Percentiles rank a stretch among this genome's conserved stretches.
Evolutionary conservation across 306 rosid species (phyloP).

Genomic region (Dryas alaskensis): DNA sequence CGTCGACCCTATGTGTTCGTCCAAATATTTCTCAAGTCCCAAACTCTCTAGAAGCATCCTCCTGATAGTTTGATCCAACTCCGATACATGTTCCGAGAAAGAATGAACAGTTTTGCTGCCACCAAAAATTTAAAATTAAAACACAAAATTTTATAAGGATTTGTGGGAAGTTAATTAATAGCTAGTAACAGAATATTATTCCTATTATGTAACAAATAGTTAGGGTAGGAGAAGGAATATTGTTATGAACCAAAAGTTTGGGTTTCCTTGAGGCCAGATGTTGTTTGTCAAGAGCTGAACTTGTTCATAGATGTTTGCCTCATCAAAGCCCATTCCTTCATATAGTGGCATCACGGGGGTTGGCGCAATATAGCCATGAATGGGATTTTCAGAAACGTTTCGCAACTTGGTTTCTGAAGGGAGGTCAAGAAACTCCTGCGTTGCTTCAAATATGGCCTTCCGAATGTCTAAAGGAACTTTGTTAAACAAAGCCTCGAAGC

Average conservation of each 20-base stretch:
- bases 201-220: too few species aligned
- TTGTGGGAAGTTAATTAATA: too few species aligned
- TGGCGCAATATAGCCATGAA: constrained; percentile 68
- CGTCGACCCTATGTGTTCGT: constrained; percentile 63
- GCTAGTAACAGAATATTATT: too few species aligned
- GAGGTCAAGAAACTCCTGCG: constrained; percentile 56
- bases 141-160: too few species aligned
- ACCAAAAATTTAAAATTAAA: neutral
- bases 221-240: neutral
- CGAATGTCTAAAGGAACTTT: constrained; percentile 40
- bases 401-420: constrained; percentile 55
- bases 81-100: constrained; percentile 48
- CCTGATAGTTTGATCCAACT: constrained; percentile 56
- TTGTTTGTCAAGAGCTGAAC: constrained; percentile 39
- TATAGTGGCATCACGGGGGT: constrained; percentile 53
- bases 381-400: constrained; percentile 53
- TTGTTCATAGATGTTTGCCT: constrained; percentile 32
- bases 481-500: constrained; percentile 59
- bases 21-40: constrained; percentile 59
- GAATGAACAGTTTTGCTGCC: constrained; percentile 53
- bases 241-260: constrained; percentile 41
- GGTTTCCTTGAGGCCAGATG: constrained; percentile 62
- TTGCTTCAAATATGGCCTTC: constrained; percentile 34
- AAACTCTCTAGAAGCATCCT: constrained; percentile 70
- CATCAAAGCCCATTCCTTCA: constrained; percentile 63